Evolutionary conservation across 192 early-diverging fungal species (phyloP).

Genomic region (Phlyctochytrium planicorne): DNA sequence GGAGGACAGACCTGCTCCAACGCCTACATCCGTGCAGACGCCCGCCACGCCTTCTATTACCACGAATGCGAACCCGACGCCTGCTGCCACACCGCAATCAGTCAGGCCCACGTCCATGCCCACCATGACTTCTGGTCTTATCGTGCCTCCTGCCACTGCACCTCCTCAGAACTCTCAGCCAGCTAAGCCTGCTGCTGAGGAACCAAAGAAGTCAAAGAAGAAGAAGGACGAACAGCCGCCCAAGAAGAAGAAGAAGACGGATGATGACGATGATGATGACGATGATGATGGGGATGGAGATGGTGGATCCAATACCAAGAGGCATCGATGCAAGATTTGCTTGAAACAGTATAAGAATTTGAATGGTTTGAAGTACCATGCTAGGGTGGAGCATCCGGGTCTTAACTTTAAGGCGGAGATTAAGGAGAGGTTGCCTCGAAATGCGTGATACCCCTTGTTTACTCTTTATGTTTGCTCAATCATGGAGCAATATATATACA

Average conservation of each 20-base stretch:
- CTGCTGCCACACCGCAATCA: too few species aligned
- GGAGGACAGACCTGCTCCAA: too few species aligned
- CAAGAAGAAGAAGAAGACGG: background rate
- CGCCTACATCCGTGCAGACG: too few species aligned
- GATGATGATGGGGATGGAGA: background rate
- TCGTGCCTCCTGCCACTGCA: too few species aligned
- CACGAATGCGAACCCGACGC: too few species aligned
- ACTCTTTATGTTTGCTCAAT: too few species aligned
- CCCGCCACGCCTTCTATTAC: too few species aligned
- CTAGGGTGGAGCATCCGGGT: slow-evolving; percentile 30
- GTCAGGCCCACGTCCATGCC: too few species aligned
- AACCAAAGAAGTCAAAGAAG: background rate
- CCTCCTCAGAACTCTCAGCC: background rate
- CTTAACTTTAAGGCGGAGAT: slow-evolving; percentile 35
- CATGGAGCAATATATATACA: too few species aligned
- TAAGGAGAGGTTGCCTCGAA: slow-evolving; percentile 12
- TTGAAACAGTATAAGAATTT: background rate
- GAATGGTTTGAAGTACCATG: slow-evolving; percentile 67
- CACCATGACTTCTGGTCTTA: too few species aligned
- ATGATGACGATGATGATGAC: background rate
- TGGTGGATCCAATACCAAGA: background rate
- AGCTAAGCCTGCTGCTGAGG: background rate
- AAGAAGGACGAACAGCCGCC: background rate
- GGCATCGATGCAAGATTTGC: background rate
- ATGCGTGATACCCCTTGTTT: too few species aligned